Evolutionary conservation across 148 eudicot species (phyloP), one percentile per base, ranked within the genome.

Genomic region (Dianthus caryophyllus): DNA sequence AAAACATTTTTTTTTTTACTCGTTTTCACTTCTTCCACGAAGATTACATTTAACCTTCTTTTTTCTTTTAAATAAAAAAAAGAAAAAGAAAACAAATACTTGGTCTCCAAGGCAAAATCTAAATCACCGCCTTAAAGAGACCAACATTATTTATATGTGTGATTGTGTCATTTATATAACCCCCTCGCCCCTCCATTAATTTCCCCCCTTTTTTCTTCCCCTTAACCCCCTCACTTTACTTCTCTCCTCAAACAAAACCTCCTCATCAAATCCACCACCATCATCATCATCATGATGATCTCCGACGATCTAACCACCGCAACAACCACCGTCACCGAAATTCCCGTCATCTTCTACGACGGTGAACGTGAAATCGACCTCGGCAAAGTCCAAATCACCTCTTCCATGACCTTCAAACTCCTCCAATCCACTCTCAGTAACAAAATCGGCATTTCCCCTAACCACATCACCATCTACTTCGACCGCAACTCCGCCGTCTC

Each of bases 381-480:
- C 22, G 97, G 96, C 1, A 56, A 51, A 20, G 76, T 91, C 41
- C 31, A 33, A 10, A 70, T 91, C 5, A 50, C 67, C 18, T 76
- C 87, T 1, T 56, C 81, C 26, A 69, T 82, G 67, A 67, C 76
- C 5, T 88, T 78, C 88, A 85, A 88, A 75, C 12, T 56, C 1
- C 82, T 91, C 49, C 92, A 84, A 71, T 50, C 78, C 1, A 61
- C 77, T 10, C 38, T 91, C 31, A 76, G 87, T 61, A 67, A 73
- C 4, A 76, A 56, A 73, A 82, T 91, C 71, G 84, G 91, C 0
- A 79, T 86, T 36, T 91, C 96, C 0, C 91, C 86, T 1, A 88
- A 86, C 57, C 89, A 88, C 36, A 82, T 91, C 73, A 83, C 90
- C 6, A 85, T 77, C 51, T 88, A 86, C 63, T 73, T 84, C 70